Base-by-base conservation (phyloP, 208 protist genomes). In the Kentomonas sorsogonicus region DNA sequence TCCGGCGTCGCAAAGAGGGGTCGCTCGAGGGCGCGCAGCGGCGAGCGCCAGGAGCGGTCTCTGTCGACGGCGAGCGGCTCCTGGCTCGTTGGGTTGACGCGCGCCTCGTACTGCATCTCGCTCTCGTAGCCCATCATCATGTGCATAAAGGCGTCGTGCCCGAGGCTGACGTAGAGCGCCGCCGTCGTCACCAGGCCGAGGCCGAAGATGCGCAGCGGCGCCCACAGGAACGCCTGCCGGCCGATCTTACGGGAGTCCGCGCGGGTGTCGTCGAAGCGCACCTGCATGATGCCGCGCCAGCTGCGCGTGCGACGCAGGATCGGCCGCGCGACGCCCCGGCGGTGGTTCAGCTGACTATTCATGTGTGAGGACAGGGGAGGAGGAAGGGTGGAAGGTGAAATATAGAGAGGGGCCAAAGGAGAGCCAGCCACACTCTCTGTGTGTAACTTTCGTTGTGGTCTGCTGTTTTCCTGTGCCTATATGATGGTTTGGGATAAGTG, bases 261-360 rank as follows among this genome's bases (percentile, higher is more conserved):
- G 2, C 78, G 66, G 1, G 72, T 88, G 69, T 92, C 85, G 66
- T 94, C 77, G 48, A 84, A 91, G 54, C 89, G 83, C 6, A 90
- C 89, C 61, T 93, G 89, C 81, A 92, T 95, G 53, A 93, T 80
- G 18, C 89, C 89, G 6, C 89, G 79, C 85, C 89, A 95, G 63
- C 85, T 92, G 20, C 89, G 84, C 20, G 84, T 92, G 45, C 89
- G 82, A 30, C 83, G 79, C 25, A 95, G 87, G 44, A 91, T 64
- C 1, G 88, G 88, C 3, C 72, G 79, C n/a, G 53, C 44, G 7
- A 16, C n/a, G 11, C 63, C 53, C 40, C 13, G 23, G 10, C 29
- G 53, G 7, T 59, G 54, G 30, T 62, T 56, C 0, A 57, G 63
- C n/a, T 63, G 63, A 45, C 11, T 5, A 50, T 13, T n/a, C n/a